A percentile compares a stretch with the other conserved stretches of the same genome.
Conservation (phyloP, 164 flowering plant species). For the Nelumbo lutea region DNA sequence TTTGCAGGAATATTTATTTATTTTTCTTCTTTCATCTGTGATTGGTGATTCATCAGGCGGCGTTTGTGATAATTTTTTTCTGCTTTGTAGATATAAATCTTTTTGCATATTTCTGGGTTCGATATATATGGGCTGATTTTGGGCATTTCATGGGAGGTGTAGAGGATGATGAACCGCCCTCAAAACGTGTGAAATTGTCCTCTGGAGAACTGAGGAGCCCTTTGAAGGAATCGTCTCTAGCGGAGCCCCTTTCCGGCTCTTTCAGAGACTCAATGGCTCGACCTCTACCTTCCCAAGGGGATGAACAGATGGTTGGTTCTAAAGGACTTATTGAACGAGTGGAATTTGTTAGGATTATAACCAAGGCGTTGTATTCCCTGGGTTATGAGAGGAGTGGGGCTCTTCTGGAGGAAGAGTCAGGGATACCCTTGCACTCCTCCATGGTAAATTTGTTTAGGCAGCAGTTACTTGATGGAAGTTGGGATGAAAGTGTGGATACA, state of each 20-base stretch:
- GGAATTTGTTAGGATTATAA: conserved; percentile 69
- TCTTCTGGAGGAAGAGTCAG: conserved; percentile 81
- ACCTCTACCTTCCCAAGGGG: conserved; percentile 52
- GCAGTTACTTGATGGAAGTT: conserved; percentile 60
- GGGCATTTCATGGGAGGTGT: conserved; percentile 92
- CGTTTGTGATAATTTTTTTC: neutral
- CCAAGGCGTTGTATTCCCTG: conserved; percentile 72
- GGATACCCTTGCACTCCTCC: conserved; percentile 69
- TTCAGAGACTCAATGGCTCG: conserved; percentile 66
- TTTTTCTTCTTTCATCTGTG: neutral
- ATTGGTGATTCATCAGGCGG: neutral
- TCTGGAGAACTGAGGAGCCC: conserved; percentile 33
- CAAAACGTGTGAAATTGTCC: conserved; percentile 68
- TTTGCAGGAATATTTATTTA: conserved; percentile 7
- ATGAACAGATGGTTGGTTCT: conserved; percentile 61
- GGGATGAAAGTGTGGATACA: conserved; percentile 68
- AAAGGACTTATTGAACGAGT: conserved; percentile 55
- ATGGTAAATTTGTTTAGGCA: conserved; percentile 44
- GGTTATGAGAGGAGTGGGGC: conserved; percentile 67
- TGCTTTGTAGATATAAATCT: conserved; percentile 4
- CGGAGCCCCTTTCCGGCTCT: conserved; percentile 41
- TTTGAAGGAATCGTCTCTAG: conserved; percentile 33
- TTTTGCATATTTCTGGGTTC: neutral
- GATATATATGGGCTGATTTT: conserved; percentile 75
- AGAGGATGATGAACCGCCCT: conserved; percentile 79